Percentiles rank a stretch among this genome's conserved stretches.
Conservation (phyloP, 495 filamentous ascomycete genomes). For the Tuber magnatum region DNA sequence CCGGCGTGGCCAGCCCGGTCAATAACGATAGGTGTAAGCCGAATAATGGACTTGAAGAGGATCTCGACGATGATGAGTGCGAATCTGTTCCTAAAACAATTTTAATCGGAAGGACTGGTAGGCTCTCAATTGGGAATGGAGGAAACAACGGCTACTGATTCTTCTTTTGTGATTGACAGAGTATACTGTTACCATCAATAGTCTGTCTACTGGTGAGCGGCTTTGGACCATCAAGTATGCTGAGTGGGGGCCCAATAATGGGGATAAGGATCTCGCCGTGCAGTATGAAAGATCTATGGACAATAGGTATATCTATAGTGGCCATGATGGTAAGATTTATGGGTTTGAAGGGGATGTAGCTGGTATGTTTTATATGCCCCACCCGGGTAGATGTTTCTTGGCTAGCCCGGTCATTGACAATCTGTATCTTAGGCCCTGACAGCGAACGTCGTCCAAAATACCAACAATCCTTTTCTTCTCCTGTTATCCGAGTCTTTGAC, state of each 20-base stretch:
- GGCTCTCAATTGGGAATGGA: constrained; percentile 8
- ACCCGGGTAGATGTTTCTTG: background rate
- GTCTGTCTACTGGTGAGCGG: constrained; percentile 61
- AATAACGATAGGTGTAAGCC: constrained; percentile 49
- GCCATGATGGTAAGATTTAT: constrained; percentile 78
- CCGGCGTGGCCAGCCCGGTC: constrained; percentile 48
- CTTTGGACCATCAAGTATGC: constrained; percentile 89
- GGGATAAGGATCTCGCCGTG: constrained; percentile 74
- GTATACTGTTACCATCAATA: constrained; percentile 79
- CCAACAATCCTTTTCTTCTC: constrained; percentile 65
- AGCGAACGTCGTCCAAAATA: constrained; percentile 48
- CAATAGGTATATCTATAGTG: constrained; percentile 76
- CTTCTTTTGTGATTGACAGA: constrained; percentile 51
- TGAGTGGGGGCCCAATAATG: constrained; percentile 91
- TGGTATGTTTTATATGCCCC: constrained; percentile 17
- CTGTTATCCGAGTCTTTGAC: constrained; percentile 87
- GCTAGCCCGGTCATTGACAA: background rate
- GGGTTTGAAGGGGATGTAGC: constrained; percentile 60
- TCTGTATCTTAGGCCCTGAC: constrained; percentile 16
- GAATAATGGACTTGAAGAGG: constrained; percentile 50
- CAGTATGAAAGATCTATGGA: constrained; percentile 77
- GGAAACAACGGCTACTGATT: background rate
- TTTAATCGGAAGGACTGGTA: constrained; percentile 42
- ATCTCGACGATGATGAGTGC: constrained; percentile 62
- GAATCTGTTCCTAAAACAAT: constrained; percentile 49